Base-by-base conservation (phyloP, 116 monocot species). In the Thalassia testudinum region DNA sequence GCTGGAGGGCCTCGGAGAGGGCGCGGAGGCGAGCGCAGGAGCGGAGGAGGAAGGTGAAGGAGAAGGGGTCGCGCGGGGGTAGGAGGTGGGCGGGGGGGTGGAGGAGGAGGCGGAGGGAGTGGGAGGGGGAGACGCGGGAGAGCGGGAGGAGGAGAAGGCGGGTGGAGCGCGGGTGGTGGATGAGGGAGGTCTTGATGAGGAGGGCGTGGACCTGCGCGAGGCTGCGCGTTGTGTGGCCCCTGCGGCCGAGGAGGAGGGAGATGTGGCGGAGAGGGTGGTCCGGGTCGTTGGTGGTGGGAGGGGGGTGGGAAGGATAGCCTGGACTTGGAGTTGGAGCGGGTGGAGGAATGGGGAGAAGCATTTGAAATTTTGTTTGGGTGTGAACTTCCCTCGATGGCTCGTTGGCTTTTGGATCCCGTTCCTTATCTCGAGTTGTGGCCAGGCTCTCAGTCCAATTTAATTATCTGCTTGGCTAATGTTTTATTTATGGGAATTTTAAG, bases 1-100 rank as follows among this genome's bases (percentile, higher is more conserved):
- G 30, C 30, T n/a, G 27, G 5, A 43, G 21, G 8, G 23, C 47
- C 0, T 38, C 63, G 26, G 26, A 42, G 34, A 42, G 47, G n/a
- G 49, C 59, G 53, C 67, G 44, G 21, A 74, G 43, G 58, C 60
- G 26, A 53, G 67, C 51, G 50, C 62, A 56, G 62, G 51, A 57
- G 48, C 67, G 34, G 30, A 50, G 56, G 0, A 11, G 11, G 1
- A 26, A 17, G 13, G 42, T 30, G 38, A 30, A 15, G 23, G n/a
- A 42, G 43, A 58, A 62, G 38, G 58, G 17, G 10, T 13, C 10
- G 17, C 5, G 13, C n/a, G 3, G 15, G 17, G 17, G 18, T 2
- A 2, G 13, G 7, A 2, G 17, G 17, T 1, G 15, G 17, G 17
- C 3, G 7, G 44, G 7, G 7, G 44, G 5, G 13, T 5, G 7